phyloP scores from a whole-genome alignment of 441 rosid species.

The Gossypium aridum region DNA sequence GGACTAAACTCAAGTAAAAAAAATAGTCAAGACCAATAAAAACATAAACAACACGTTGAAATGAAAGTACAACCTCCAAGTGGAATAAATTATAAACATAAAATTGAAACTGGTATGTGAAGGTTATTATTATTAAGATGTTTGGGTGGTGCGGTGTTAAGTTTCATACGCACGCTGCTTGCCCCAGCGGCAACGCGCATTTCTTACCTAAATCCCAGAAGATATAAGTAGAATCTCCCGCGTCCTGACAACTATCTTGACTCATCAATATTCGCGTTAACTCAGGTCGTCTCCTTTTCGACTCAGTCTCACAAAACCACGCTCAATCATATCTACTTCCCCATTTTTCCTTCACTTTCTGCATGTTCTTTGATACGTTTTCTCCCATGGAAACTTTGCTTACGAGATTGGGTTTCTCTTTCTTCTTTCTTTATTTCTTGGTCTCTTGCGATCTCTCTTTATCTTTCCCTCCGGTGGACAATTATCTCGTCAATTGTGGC shows the following conservation, averaged over 20 bases:
- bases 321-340: background rate
- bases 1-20: no score
- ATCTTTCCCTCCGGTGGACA: slow-evolving; percentile 51
- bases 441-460: slow-evolving; percentile 15
- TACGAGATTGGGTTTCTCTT: background rate
- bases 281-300: background rate
- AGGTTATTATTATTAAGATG: background rate
- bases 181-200: background rate
- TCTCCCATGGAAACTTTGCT: slow-evolving; percentile 21
- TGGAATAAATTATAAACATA: background rate
- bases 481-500: slow-evolving; percentile 62
- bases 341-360: background rate
- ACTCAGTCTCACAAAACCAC: background rate
- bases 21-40: no score
- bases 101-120: background rate
- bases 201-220: background rate
- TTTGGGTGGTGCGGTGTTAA: background rate
- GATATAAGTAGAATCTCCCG: background rate
- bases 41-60: no score
- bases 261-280: background rate
- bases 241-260: background rate
- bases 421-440: slow-evolving; percentile 24
- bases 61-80: background rate
- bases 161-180: background rate
- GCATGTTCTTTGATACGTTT: background rate